Percentiles rank a stretch among this genome's conserved stretches.
Evolutionary conservation across 371 early-diverging fungal species (phyloP).

Genomic region (Mortierella sp.): DNA sequence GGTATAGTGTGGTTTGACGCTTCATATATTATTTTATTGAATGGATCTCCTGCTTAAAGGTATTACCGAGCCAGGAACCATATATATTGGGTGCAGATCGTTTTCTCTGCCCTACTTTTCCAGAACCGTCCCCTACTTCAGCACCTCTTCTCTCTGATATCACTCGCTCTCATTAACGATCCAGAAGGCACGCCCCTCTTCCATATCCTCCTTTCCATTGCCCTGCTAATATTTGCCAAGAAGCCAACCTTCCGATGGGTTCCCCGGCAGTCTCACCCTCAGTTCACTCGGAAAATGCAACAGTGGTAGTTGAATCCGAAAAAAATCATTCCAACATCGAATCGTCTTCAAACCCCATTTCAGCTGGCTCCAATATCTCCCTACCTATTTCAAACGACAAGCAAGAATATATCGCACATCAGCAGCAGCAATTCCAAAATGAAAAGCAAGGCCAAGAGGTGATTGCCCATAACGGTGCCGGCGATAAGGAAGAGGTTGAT

Average conservation of each 20-base stretch:
- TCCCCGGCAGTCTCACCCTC: slow-evolving; percentile 24
- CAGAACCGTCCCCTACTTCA: neutral
- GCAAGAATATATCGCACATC: slow-evolving; percentile 16
- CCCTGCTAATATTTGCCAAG: neutral
- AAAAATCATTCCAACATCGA: slow-evolving; percentile 14
- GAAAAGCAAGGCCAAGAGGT: slow-evolving; percentile 14
- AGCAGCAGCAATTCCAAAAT: neutral
- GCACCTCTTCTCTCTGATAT: neutral
- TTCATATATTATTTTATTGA: no score
- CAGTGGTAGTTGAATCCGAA: slow-evolving; percentile 33
- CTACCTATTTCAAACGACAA: slow-evolving; percentile 21
- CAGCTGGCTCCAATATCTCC: slow-evolving; percentile 7
- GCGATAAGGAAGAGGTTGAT: slow-evolving; percentile 2
- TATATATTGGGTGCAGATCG: neutral
- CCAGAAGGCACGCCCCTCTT: neutral
- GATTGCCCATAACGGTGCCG: neutral
- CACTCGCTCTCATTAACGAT: neutral
- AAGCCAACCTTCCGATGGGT: slow-evolving; percentile 11
- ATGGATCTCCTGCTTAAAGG: neutral
- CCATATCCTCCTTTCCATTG: neutral
- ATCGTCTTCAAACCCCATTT: slow-evolving; percentile 7
- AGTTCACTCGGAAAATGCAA: slow-evolving; percentile 36
- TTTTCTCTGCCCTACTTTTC: neutral
- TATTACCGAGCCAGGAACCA: neutral
- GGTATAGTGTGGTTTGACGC: no score